phyloP scores from a whole-genome alignment of 2,329 filamentous ascomycete genomes.

The Penicillium griseofulvum region DNA sequence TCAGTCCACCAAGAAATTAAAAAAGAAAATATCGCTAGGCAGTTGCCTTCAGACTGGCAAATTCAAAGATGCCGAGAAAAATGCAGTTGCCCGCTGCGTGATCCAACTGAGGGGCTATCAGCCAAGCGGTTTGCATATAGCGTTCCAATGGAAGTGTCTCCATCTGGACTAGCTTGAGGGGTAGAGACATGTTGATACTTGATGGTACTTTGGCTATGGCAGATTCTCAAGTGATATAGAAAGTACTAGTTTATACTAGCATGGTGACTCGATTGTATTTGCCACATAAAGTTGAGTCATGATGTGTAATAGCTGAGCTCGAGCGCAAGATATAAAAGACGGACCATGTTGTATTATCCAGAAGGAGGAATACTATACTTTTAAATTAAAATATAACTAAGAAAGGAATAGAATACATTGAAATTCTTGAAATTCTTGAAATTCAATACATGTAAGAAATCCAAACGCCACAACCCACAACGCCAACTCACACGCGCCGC shows the following conservation, averaged over 20 bases:
- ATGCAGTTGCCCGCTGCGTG: conserved; percentile 19
- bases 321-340: conserved; percentile 2
- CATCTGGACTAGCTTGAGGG: conserved; percentile 27
- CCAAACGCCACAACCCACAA: conserved; percentile 10
- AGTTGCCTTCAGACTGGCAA: conserved; percentile 1
- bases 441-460: conserved; percentile 14
- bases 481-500: conserved; percentile 10
- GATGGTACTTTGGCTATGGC: not conserved
- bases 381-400: not conserved
- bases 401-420: conserved; percentile 7
- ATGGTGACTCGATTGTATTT: conserved; percentile 3
- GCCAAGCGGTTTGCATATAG: conserved; percentile 14
- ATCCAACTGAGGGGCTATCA: conserved; percentile 14
- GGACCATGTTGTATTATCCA: too few species aligned
- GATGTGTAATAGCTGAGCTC: not conserved
- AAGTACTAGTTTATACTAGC: conserved; percentile 1
- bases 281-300: conserved; percentile 4
- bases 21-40: not conserved
- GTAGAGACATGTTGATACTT: conserved; percentile 15
- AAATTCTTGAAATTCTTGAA: conserved; percentile 12
- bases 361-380: not conserved
- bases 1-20: not conserved
- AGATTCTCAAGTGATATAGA: not conserved
- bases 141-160: conserved; percentile 14
- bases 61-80: not conserved